Percentiles rank a stretch among this genome's conserved stretches.
phyloP scores from a whole-genome alignment of 2,329 filamentous ascomycete species.

The Xylariaceae sp. region DNA sequence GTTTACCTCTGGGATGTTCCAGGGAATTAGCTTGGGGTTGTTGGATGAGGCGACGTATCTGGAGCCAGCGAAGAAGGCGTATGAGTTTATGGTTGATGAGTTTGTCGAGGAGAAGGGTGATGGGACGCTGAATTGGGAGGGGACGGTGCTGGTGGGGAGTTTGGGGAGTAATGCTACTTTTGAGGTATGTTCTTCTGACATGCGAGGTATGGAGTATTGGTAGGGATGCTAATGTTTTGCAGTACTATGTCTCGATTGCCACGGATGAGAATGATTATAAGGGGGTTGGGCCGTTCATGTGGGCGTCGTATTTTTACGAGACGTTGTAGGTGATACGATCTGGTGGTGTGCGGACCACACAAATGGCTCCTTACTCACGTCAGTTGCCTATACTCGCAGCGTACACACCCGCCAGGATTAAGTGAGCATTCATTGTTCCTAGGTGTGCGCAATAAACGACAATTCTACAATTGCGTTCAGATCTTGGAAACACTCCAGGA shows the following conservation, averaged over 20 bases:
- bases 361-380: too few species aligned
- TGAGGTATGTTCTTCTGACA: constrained; percentile 38
- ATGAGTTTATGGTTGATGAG: constrained; percentile 41
- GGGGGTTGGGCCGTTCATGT: constrained; percentile 39
- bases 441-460: too few species aligned
- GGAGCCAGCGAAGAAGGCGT: constrained; percentile 40
- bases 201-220: not conserved
- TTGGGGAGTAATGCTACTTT: constrained; percentile 46
- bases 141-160: constrained; percentile 51
- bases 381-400: too few species aligned
- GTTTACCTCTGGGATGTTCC: constrained; percentile 53
- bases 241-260: constrained; percentile 44
- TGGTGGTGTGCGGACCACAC: too few species aligned
- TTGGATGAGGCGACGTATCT: constrained; percentile 33
- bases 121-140: constrained; percentile 48
- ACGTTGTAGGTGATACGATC: too few species aligned
- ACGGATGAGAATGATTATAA: constrained; percentile 37
- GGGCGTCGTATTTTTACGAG: constrained; percentile 30
- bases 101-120: constrained; percentile 46
- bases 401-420: too few species aligned
- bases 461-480: too few species aligned
- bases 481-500: too few species aligned
- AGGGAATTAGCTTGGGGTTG: constrained; percentile 41
- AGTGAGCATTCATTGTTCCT: too few species aligned
- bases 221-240: constrained; percentile 1